A percentile compares a stretch with the other conserved stretches of the same genome.
Evolutionary conservation across 345 rosid species (phyloP).

Genomic region (Eutrema yunnanense): DNA sequence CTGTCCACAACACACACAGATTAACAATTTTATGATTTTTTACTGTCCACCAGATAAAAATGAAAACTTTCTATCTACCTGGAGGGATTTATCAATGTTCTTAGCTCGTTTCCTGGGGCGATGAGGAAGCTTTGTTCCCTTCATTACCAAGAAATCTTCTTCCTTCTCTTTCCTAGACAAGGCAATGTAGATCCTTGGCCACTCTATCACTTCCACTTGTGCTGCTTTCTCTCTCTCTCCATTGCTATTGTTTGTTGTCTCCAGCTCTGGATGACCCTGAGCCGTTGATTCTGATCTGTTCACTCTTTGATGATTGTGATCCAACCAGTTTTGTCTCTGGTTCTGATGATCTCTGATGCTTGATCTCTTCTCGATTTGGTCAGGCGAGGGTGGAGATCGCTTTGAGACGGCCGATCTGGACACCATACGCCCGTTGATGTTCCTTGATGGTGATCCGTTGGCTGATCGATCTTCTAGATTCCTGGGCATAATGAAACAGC

Average conservation of each 20-base stretch:
- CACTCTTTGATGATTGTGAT: constrained; percentile 19
- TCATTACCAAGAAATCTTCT: constrained; percentile 65
- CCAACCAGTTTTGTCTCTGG: constrained; percentile 41
- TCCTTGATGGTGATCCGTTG: constrained; percentile 49
- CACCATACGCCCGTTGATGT: constrained; percentile 28
- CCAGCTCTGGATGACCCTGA: constrained; percentile 24
- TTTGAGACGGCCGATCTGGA: constrained; percentile 48
- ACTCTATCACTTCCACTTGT: constrained; percentile 37
- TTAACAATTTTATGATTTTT: background rate
- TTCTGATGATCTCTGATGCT: constrained; percentile 23
- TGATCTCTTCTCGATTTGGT: constrained; percentile 44
- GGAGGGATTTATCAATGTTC: constrained; percentile 56
- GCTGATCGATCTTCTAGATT: constrained; percentile 47
- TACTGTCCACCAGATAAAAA: background rate
- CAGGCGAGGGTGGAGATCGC: constrained; percentile 47
- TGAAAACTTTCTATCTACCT: constrained; percentile 30
- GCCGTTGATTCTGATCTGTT: constrained; percentile 34
- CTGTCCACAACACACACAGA: constrained; percentile 33
- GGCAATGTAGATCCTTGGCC: constrained; percentile 53
- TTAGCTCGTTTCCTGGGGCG: constrained; percentile 66
- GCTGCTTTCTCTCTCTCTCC: constrained; percentile 30
- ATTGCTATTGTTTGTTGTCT: background rate
- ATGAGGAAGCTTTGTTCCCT: constrained; percentile 67
- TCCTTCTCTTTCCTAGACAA: constrained; percentile 64
- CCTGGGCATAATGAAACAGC: constrained; percentile 37